phyloP scores from a whole-genome alignment of 148 eudicot species.

The Diospyros lotus region DNA sequence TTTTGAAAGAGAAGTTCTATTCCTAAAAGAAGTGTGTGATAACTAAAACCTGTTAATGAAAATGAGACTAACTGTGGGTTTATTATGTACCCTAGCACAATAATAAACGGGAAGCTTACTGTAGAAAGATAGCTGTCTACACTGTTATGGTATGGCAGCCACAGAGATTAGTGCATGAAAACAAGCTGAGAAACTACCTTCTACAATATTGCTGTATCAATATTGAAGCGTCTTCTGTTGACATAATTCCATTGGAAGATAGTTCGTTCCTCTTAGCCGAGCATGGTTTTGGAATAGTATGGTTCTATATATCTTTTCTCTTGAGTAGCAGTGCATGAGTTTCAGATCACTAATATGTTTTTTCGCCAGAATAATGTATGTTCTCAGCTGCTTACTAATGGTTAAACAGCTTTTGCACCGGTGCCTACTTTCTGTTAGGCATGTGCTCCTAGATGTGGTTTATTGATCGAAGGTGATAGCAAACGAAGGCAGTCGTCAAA shows the following conservation, averaged over 20 bases:
- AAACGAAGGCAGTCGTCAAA: neutral
- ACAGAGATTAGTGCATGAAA: slow-evolving; percentile 1
- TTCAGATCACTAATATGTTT: neutral
- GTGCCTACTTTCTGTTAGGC: neutral
- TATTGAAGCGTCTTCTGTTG: neutral
- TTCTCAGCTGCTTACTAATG: neutral
- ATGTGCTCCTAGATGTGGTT: neutral
- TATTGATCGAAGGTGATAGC: neutral
- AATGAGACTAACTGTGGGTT: too few species aligned
- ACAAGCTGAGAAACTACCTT: neutral
- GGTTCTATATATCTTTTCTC: neutral
- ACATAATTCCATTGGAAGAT: slow-evolving; percentile 38
- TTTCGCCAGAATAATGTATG: too few species aligned
- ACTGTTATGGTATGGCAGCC: neutral
- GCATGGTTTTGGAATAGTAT: slow-evolving; percentile 19
- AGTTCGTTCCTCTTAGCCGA: slow-evolving; percentile 28
- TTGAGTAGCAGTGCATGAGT: too few species aligned
- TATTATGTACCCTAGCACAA: too few species aligned
- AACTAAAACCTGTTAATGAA: too few species aligned
- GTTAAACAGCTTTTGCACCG: too few species aligned
- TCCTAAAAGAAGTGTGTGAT: too few species aligned
- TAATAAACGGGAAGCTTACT: neutral
- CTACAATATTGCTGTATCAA: neutral
- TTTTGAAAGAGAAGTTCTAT: too few species aligned
- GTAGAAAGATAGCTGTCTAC: neutral